Base-by-base conservation (phyloP, 768 basidiomycete species). In the Gloeophyllum trabeum region DNA sequence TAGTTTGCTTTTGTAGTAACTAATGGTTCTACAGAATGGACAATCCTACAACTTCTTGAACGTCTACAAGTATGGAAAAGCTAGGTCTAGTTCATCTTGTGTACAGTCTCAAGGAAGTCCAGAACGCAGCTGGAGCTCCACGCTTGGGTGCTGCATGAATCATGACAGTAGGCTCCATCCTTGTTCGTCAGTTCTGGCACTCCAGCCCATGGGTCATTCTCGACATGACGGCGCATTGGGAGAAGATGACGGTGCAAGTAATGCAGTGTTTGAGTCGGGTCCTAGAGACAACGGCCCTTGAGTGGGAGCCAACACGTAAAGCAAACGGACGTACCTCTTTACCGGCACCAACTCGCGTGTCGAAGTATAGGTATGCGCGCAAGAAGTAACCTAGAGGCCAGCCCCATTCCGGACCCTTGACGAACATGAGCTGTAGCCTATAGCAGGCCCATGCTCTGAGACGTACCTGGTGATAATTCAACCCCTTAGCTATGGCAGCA, bases 361-460 rank as follows among this genome's bases (percentile, higher is more conserved):
- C 90, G 58, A 98, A 98, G 56, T 88, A 61, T 35, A 97, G 71
- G 61, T 90, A 96, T 0, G 96, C 91, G 39, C 90, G 79, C 48
- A 98, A 62, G 72, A 96, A 97, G 65, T 91, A 98, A 3, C 96
- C 96, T 35, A 90, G 63, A 7, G 90, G 90, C 90, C 91, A 94
- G 6, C 82, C 85, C 91, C 90, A 96, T 56, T 92, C 88, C 3
- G 90, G 90, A 14, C 89, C 90, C 79, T 92, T 46, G 16, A 41
- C 20, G 30, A 39, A 34, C 3, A 37, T 41, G 43, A 40, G 47
- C 55, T 47, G 55, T 34, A 54, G 41, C 22, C 26, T 7, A 19
- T 24, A 20, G 7, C 4, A 7, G 18, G 34, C 7, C 45, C 32
- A 37, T 13, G 6, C 40, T 46, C 35, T 7, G 24, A 30, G 21